These are phyloP conservation scores for Albizia julibrissin DNA, from an alignment of 306 rosid species.

Conservation along the genomic window DNA sequence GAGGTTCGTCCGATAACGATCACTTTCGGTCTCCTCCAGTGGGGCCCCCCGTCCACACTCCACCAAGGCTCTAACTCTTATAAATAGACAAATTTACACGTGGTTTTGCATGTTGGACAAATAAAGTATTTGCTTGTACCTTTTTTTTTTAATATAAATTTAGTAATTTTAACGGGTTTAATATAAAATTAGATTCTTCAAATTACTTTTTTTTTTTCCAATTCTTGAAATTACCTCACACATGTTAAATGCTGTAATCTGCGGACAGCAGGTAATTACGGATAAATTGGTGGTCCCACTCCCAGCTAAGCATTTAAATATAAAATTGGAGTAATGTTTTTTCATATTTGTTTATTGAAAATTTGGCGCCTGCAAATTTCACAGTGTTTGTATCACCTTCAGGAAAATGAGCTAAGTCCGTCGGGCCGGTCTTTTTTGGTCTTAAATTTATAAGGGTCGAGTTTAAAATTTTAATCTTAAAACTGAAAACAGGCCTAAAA, in stretches of 20 bases:
- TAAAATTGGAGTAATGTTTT: background rate
- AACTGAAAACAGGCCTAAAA: no score
- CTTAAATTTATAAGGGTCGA: no score
- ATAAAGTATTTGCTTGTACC: background rate
- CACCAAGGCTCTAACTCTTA: background rate
- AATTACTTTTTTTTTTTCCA: no score
- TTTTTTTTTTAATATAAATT: no score
- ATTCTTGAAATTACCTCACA: background rate
- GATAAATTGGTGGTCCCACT: no score
- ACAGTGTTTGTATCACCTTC: background rate
- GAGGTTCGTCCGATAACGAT: constrained; percentile 29
- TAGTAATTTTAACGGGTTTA: background rate
- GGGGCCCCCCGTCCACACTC: constrained; percentile 9
- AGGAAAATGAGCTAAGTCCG: no score
- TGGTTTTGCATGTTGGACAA: background rate
- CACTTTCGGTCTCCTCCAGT: constrained; percentile 25
- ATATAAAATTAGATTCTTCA: background rate
- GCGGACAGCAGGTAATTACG: background rate
- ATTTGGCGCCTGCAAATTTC: background rate
- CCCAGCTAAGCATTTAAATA: no score
- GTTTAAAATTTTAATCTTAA: no score
- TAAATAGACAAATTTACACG: background rate
- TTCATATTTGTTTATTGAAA: background rate
- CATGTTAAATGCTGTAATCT: background rate
- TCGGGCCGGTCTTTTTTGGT: no score